Conservation (phyloP, 768 basidiomycete genomes). For the Tricholomella constricta region DNA sequence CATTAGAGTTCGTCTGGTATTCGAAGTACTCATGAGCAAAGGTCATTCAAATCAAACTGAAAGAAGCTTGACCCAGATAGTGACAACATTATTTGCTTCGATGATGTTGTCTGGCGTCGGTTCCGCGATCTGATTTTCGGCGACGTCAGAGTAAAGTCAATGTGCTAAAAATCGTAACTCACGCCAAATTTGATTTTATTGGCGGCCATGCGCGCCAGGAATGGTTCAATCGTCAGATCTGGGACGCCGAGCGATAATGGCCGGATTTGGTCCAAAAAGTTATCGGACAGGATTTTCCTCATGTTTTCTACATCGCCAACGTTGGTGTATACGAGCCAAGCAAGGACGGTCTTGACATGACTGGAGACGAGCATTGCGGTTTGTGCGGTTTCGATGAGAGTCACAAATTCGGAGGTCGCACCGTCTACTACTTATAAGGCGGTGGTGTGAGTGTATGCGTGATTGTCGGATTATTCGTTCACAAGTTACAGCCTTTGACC, state of each 20-base stretch:
- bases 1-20: conserved; percentile 6
- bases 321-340: conserved; percentile 5
- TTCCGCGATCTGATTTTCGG: background rate
- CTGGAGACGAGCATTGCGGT: background rate
- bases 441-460: background rate
- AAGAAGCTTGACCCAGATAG: conserved; percentile 1
- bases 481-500: background rate
- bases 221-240: conserved; percentile 1
- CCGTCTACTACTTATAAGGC: background rate
- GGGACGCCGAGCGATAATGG: conserved; percentile 2
- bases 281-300: background rate
- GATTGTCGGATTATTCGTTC: background rate
- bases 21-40: background rate
- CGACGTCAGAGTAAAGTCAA: background rate
- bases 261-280: conserved; percentile 7
- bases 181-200: conserved; percentile 6
- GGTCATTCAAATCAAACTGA: background rate
- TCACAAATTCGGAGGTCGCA: background rate
- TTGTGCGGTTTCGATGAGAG: background rate
- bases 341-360: conserved; percentile 2
- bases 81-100: background rate
- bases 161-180: background rate
- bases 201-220: conserved; percentile 4
- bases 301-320: conserved; percentile 2
- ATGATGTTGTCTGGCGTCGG: background rate